phyloP scores from a whole-genome alignment of 345 rosid genomes.

The Arabidopsis suecica region DNA sequence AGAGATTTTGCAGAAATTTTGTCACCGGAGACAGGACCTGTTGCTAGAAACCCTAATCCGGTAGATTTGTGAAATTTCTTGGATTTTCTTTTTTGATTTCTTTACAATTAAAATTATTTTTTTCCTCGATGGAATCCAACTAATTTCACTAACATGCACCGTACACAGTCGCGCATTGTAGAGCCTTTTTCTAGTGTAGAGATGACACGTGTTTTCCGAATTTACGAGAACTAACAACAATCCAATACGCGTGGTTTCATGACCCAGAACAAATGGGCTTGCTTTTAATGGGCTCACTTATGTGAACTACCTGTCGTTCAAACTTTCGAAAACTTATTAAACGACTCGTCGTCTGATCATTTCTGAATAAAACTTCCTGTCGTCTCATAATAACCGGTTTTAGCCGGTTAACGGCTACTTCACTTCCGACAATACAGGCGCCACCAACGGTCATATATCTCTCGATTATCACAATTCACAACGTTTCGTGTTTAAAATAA shows the following conservation, averaged over 20 bases:
- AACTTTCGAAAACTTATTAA: not conserved
- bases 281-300: constrained; percentile 25
- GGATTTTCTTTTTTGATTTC: constrained; percentile 30
- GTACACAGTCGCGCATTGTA: constrained; percentile 25
- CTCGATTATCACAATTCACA: constrained; percentile 30
- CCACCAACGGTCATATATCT: constrained; percentile 62
- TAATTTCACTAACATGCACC: constrained; percentile 24
- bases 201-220: constrained; percentile 21
- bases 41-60: constrained; percentile 56
- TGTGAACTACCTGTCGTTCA: constrained; percentile 9
- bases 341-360: constrained; percentile 13
- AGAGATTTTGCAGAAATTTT: constrained; percentile 19
- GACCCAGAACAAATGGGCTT: constrained; percentile 20
- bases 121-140: constrained; percentile 22
- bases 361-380: not conserved
- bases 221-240: not conserved
- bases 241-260: not conserved
- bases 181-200: not conserved
- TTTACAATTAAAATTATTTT: constrained; percentile 1
- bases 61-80: constrained; percentile 43
- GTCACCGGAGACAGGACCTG: too few species aligned
- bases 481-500: constrained; percentile 28
- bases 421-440: constrained; percentile 34
- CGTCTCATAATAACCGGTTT: constrained; percentile 15
- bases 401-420: constrained; percentile 59